A percentile compares a stretch with the other conserved stretches of the same genome.
These are phyloP conservation scores for Myriosclerotinia curreyana DNA, from an alignment of 2,329 filamentous ascomycete genomes.

Conservation along the genomic window DNA sequence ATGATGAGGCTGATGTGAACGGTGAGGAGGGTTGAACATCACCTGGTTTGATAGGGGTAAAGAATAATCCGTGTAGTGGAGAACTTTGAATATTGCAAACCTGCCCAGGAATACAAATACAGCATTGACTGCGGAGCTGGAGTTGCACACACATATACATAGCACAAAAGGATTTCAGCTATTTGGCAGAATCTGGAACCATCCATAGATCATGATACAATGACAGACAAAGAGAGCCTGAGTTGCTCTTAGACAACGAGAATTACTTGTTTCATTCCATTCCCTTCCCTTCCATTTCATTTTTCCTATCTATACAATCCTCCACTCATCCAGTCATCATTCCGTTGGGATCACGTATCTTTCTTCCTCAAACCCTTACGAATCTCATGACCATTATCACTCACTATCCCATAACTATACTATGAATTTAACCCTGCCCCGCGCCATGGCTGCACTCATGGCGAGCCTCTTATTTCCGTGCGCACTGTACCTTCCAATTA, in stretches of 20 bases:
- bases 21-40: slow-evolving; percentile 22
- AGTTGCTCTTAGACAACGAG: not conserved
- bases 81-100: not conserved
- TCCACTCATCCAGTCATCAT: not conserved
- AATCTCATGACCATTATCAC: not conserved
- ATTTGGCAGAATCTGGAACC: not conserved
- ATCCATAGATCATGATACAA: not conserved
- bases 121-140: not conserved
- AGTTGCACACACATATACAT: not conserved
- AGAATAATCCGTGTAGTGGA: not conserved
- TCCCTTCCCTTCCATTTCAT: not conserved
- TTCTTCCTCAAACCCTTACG: not conserved
- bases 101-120: not conserved
- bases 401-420: not conserved
- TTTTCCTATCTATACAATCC: not conserved
- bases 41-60: not conserved
- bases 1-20: slow-evolving; percentile 24
- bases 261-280: not conserved
- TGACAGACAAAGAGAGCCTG: not conserved
- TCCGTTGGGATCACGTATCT: too few relatives aligned
- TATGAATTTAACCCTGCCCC: too few relatives aligned
- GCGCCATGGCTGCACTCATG: not conserved
- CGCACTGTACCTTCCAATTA: too few relatives aligned
- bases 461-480: too few relatives aligned
- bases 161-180: not conserved